These are phyloP conservation scores for Ophiostoma tasmaniense DNA, from an alignment of 2,329 filamentous ascomycete species.

Conservation along the genomic window DNA sequence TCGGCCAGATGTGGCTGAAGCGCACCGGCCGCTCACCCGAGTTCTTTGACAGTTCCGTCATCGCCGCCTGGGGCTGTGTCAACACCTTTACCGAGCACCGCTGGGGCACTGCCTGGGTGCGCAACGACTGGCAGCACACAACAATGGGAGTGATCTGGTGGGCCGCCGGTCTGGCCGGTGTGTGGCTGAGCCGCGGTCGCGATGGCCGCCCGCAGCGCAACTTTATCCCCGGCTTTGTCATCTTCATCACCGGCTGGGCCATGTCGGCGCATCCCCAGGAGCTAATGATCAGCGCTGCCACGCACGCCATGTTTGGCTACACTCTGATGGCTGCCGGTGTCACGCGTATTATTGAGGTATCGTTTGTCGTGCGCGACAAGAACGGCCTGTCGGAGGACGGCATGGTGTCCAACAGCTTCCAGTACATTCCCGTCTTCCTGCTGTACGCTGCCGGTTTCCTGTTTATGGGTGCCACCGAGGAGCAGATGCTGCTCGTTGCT, in stretches of 20 bases:
- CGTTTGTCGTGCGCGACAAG: conserved; percentile 73
- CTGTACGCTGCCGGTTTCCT: conserved; percentile 88
- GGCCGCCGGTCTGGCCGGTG: conserved; percentile 80
- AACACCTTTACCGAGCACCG: conserved; percentile 98
- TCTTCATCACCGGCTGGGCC: conserved; percentile 86
- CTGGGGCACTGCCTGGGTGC: conserved; percentile 83
- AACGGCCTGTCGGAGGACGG: conserved; percentile 57
- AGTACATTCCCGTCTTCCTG: conserved; percentile 51
- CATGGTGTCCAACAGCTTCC: conserved; percentile 55
- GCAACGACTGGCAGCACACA: conserved; percentile 94
- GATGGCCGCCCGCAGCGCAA: conserved; percentile 85
- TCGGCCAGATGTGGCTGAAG: conserved; percentile 80
- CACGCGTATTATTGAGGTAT: conserved; percentile 80
- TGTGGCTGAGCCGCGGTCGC: conserved; percentile 82
- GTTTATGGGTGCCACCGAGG: conserved; percentile 95
- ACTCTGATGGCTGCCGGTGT: conserved; percentile 86
- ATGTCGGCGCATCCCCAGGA: conserved; percentile 90
- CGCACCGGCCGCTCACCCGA: conserved; percentile 82
- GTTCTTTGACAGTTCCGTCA: conserved; percentile 88
- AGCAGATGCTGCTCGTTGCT: conserved; percentile 78
- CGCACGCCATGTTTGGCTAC: conserved; percentile 86
- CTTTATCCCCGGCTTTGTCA: conserved; percentile 83
- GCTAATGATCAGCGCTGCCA: conserved; percentile 73
- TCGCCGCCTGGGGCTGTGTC: conserved; percentile 90
- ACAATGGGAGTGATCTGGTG: conserved; percentile 99